Evolutionary conservation across 2,329 filamentous ascomycete genomes (phyloP).

Genomic region (Mycosphaerelloides madeirae): DNA sequence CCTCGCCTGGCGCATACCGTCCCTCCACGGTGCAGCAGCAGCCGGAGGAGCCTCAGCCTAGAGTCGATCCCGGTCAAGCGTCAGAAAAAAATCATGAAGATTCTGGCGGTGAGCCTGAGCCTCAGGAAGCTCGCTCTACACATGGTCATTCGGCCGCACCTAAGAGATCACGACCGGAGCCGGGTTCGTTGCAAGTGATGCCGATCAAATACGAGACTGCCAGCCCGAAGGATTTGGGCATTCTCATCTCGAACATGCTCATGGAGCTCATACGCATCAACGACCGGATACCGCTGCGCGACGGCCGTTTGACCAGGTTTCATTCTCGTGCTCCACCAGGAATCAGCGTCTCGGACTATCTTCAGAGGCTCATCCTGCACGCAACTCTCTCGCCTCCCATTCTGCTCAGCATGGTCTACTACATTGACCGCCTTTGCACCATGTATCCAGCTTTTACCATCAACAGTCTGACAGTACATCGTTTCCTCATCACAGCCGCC

Average conservation of each 20-base stretch:
- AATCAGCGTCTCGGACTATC: conserved; percentile 90
- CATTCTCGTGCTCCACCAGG: conserved; percentile 79
- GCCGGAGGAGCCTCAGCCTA: conserved; percentile 8
- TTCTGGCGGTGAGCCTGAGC: conserved; percentile 11
- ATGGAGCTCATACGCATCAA: conserved; percentile 92
- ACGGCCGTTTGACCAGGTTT: conserved; percentile 85
- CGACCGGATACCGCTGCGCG: conserved; percentile 77
- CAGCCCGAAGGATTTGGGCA: conserved; percentile 77
- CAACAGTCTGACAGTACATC: conserved; percentile 91
- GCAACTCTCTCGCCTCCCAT: conserved; percentile 90
- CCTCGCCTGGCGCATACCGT: conserved; percentile 16
- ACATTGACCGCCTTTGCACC: conserved; percentile 90
- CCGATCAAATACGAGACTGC: conserved; percentile 77
- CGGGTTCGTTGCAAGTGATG: conserved; percentile 52
- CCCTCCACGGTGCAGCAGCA: conserved; percentile 6
- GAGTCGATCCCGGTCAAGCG: conserved; percentile 10
- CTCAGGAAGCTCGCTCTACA: conserved; percentile 28
- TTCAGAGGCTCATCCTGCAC: conserved; percentile 87
- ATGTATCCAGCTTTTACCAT: conserved; percentile 94
- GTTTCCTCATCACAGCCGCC: conserved; percentile 91
- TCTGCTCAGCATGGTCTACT: conserved; percentile 97
- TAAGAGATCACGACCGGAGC: conserved; percentile 45
- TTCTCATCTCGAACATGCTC: conserved; percentile 90
- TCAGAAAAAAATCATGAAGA: conserved; percentile 2
- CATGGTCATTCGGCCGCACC: conserved; percentile 31